These are phyloP conservation scores for Russula foetens DNA, from an alignment of 768 basidiomycete species.

Conservation along the genomic window DNA sequence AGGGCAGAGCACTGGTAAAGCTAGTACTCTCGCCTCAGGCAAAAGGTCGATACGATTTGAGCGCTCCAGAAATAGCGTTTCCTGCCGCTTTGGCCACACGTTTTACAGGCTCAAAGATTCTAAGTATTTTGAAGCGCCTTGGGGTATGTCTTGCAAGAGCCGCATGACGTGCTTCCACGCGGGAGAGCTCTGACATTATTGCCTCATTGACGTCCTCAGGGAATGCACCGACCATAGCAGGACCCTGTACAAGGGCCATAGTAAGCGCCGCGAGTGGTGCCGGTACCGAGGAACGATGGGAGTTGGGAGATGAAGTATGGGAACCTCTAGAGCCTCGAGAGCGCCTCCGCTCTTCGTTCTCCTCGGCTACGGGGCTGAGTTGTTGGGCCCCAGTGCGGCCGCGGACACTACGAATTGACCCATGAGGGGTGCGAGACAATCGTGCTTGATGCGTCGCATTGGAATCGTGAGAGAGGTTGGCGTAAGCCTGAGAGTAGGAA, in stretches of 20 bases:
- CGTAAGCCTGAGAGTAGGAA: slow-evolving; percentile 17
- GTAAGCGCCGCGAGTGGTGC: not conserved
- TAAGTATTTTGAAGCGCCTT: not conserved
- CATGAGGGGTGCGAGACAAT: slow-evolving; percentile 13
- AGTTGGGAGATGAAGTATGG: not conserved
- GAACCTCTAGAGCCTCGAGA: slow-evolving; percentile 10
- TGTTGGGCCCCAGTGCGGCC: slow-evolving; percentile 10
- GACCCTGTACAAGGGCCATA: not conserved
- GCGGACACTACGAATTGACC: slow-evolving; percentile 18
- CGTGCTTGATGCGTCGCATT: slow-evolving; percentile 6
- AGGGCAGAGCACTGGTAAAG: no score
- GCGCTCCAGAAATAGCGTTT: slow-evolving; percentile 6
- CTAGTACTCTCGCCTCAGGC: no score
- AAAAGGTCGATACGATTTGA: slow-evolving; percentile 6
- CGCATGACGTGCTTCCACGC: slow-evolving; percentile 11
- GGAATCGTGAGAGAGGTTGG: slow-evolving; percentile 8
- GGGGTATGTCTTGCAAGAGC: slow-evolving; percentile 1
- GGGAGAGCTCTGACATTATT: slow-evolving; percentile 17
- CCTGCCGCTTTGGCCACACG: slow-evolving; percentile 11
- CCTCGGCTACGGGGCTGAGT: slow-evolving; percentile 20
- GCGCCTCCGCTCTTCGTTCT: slow-evolving; percentile 17
- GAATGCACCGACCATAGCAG: slow-evolving; percentile 5
- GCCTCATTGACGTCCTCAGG: slow-evolving; percentile 18
- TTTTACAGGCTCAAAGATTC: slow-evolving; percentile 2
- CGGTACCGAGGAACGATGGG: slow-evolving; percentile 1